Conservation (phyloP, 768 basidiomycete genomes). For the Leccinum truebloodii region DNA sequence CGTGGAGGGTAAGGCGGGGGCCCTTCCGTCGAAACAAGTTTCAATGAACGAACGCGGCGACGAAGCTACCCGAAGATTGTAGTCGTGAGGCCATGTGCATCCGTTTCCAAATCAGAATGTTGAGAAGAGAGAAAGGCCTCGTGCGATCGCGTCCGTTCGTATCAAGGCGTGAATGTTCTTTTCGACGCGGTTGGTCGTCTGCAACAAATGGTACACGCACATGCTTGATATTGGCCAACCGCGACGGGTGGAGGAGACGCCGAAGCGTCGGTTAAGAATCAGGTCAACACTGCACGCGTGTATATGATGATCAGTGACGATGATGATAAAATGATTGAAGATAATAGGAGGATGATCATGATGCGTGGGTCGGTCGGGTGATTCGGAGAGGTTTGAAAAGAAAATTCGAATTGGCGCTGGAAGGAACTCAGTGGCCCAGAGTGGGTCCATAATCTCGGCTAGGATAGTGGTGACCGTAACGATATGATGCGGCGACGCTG, state of each 20-base stretch:
- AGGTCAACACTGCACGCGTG: neutral
- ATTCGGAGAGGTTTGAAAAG: neutral
- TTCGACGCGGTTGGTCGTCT: neutral
- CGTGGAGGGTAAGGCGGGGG: neutral
- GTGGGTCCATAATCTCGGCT: neutral
- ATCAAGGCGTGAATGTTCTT: neutral
- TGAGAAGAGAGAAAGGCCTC: neutral
- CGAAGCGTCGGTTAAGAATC: neutral
- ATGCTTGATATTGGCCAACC: neutral
- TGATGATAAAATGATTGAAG: neutral
- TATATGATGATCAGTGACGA: neutral
- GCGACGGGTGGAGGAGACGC: neutral
- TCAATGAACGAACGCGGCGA: neutral
- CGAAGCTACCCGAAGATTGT: neutral
- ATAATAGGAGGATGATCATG: neutral
- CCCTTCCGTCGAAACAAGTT: slow-evolving; percentile 8
- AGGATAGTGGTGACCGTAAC: neutral
- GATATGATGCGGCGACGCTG: neutral
- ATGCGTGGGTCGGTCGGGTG: neutral
- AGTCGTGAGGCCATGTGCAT: neutral
- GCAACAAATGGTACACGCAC: neutral
- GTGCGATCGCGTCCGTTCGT: neutral
- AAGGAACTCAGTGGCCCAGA: neutral
- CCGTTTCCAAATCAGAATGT: neutral
- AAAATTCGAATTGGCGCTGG: neutral